Conservation (phyloP, 345 rosid genomes). For the Salix udensis region DNA sequence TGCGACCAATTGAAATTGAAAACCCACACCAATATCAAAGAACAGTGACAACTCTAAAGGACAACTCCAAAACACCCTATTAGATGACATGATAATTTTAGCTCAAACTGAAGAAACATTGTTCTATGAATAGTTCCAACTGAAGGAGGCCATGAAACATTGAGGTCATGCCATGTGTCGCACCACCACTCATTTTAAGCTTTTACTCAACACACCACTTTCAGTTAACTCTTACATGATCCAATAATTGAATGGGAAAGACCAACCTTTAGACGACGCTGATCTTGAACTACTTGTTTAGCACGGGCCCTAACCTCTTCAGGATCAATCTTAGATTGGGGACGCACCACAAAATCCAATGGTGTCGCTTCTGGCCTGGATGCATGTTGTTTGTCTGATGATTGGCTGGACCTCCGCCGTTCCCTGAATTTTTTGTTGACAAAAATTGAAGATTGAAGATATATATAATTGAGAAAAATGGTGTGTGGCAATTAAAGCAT, state of each 20-base stretch:
- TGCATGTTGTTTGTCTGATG: slow-evolving; percentile 63
- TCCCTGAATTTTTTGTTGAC: slow-evolving; percentile 35
- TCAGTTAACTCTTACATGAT: not conserved
- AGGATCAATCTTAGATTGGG: slow-evolving; percentile 92
- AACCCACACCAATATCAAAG: not conserved
- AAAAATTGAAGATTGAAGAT: not conserved
- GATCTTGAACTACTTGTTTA: slow-evolving; percentile 77
- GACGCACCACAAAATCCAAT: slow-evolving; percentile 85
- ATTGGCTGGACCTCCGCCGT: slow-evolving; percentile 61
- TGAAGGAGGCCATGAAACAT: not conserved
- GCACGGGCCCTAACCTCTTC: slow-evolving; percentile 83
- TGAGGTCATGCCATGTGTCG: not conserved
- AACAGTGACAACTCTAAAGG: not conserved
- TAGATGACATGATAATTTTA: not conserved
- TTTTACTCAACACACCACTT: not conserved
- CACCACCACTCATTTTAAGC: not conserved
- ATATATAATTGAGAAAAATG: not conserved
- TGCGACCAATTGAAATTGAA: not conserved
- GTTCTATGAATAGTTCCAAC: not conserved
- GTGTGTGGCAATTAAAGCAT: not conserved
- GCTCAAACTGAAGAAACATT: not conserved
- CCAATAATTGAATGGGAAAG: not conserved
- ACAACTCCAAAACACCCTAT: not conserved
- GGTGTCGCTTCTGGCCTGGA: slow-evolving; percentile 96
- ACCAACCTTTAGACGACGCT: slow-evolving; percentile 84